Base-by-base conservation (phyloP, 2,329 filamentous ascomycete species). In the Phaeomoniella chlamydospora region DNA sequence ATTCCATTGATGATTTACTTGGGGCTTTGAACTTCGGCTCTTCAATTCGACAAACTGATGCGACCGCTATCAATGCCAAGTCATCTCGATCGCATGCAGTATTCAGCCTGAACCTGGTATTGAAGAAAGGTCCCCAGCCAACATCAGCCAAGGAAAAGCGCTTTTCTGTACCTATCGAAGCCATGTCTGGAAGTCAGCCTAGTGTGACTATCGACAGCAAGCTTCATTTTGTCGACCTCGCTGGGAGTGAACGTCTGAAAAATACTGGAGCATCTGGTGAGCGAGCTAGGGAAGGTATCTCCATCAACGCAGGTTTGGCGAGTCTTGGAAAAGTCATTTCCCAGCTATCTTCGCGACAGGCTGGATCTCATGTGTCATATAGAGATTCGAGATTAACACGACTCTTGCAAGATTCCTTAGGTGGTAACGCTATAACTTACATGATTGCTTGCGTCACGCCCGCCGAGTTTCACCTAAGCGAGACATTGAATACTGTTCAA, bases 381-480 rank as follows among this genome's bases (percentile, higher is more conserved):
- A 84, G 90, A 44, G 90, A 98, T 61, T 96, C 90, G n/a, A 87
- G 86, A 55, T 75, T 98, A 47, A 98, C 90, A 9, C 80, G 90
- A 40, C 68, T 98, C 15, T 72, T 98, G 13, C 90, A 98, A 64
- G 90, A 98, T 58, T 98, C 90, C 0, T 69, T 98, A 4, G 90
- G 90, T 39, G 90, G 90, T 3, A 96, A 93, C 54, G 90, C 90
- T 22, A 93, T 94, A 53, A 98, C 90, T 1, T 98, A 96, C 62
- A 96, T 98, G 90, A 90, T 98, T 61, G 90, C 90, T 5, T 98
- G 90, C 59, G 87, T 98, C 18, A 98, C 88, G 1, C 88, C 87
- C 0, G 85, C 88, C 11, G 87, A 94, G 54, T 98, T 98, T 53
- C 90, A 98, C 55, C 67, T 98, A 31, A 96, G 87, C 61, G 90